Conservation (phyloP, 2,329 filamentous ascomycete species). For the Cordyceps javanica region DNA sequence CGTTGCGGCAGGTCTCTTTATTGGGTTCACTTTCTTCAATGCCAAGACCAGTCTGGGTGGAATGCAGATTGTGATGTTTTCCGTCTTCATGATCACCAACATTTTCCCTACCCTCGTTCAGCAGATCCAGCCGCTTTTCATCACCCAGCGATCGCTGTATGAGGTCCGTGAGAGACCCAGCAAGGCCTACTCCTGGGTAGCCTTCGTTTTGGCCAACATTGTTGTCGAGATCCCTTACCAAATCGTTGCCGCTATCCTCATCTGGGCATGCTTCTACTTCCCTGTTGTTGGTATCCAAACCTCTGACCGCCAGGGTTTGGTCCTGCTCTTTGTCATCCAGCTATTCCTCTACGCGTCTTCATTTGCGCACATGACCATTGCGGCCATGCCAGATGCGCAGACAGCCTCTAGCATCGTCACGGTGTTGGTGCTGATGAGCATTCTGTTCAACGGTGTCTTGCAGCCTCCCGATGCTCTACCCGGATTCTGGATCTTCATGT, state of each 20-base stretch:
- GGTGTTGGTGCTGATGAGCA: constrained; percentile 50
- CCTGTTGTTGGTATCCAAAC: constrained; percentile 45
- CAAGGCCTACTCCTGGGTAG: constrained; percentile 70
- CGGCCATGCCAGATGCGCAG: constrained; percentile 61
- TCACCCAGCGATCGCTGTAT: constrained; percentile 67
- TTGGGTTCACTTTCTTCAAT: constrained; percentile 66
- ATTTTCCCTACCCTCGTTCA: constrained; percentile 67
- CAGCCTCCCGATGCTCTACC: constrained; percentile 53
- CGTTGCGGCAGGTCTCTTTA: constrained; percentile 58
- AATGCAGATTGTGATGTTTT: constrained; percentile 70
- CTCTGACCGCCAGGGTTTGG: constrained; percentile 54
- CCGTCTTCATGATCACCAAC: constrained; percentile 68
- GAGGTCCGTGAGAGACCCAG: constrained; percentile 70
- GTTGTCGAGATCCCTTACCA: constrained; percentile 69
- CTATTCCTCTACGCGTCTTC: constrained; percentile 67
- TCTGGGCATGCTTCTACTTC: constrained; percentile 65
- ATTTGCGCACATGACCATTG: constrained; percentile 69
- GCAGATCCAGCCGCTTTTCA: constrained; percentile 71
- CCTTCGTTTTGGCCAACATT: constrained; percentile 66
- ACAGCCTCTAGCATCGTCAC: constrained; percentile 60
- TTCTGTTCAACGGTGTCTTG: constrained; percentile 60
- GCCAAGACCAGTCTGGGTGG: constrained; percentile 53
- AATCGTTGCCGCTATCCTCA: constrained; percentile 54
- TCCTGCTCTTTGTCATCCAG: constrained; percentile 58
- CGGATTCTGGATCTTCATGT: constrained; percentile 75